A percentile compares a stretch with the other conserved stretches of the same genome.
Evolutionary conservation across 371 early-diverging fungal genomes (phyloP).

Genomic region (Mortierella sp.): DNA sequence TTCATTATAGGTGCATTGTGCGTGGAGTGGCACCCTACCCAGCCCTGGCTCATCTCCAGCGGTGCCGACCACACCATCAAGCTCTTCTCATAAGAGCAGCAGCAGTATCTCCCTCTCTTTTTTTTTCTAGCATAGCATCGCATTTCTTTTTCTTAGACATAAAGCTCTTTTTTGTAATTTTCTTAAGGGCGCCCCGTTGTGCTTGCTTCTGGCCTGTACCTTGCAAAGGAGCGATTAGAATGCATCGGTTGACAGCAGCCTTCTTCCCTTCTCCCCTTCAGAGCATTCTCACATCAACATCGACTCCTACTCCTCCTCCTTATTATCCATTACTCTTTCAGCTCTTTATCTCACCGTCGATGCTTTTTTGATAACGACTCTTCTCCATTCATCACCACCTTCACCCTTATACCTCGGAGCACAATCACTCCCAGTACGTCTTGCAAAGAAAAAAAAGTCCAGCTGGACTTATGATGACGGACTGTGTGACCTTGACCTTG

Average conservation of each 20-base stretch:
- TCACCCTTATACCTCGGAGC: not conserved
- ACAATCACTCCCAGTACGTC: not conserved
- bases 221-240: not conserved
- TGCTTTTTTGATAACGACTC: not conserved
- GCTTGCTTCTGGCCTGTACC: not conserved
- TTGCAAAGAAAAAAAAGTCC: not conserved
- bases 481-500: constrained; percentile 9
- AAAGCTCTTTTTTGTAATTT: constrained; percentile 4
- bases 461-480: constrained; percentile 13
- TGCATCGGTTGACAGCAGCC: not conserved
- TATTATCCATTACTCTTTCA: not conserved
- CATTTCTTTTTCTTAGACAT: not conserved
- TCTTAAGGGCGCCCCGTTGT: not conserved
- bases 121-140: not conserved
- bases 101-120: not conserved
- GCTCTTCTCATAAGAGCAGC: constrained; percentile 75
- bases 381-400: not conserved
- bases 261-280: not conserved
- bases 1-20: constrained; percentile 77
- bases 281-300: not conserved
- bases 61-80: constrained; percentile 85
- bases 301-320: not conserved
- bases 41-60: constrained; percentile 95
- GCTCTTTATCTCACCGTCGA: not conserved
- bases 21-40: constrained; percentile 94